Conservation (phyloP, 106 monocot species). For the Apostasia ramifera region DNA sequence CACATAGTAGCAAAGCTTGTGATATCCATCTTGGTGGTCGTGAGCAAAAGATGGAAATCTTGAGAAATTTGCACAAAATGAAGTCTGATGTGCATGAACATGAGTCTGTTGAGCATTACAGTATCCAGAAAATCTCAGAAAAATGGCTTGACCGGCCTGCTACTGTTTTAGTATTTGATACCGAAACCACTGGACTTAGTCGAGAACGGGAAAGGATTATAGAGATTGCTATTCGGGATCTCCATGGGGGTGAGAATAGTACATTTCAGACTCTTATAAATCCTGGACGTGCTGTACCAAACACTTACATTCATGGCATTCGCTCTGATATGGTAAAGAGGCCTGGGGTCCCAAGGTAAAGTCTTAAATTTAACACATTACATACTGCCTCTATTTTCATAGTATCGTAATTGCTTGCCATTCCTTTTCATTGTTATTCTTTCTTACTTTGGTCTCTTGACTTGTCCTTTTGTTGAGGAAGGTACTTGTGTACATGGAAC, state of each 20-base stretch:
- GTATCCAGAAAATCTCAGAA: slow-evolving; percentile 20
- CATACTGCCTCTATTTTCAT: not conserved
- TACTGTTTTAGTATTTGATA: slow-evolving; percentile 74
- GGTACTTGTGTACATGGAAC: too few relatives aligned
- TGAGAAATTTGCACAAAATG: slow-evolving; percentile 10
- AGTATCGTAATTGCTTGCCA: not conserved
- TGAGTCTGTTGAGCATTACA: slow-evolving; percentile 22
- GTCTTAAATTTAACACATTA: not conserved
- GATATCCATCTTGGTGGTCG: slow-evolving; percentile 27
- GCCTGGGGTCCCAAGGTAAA: slow-evolving; percentile 79
- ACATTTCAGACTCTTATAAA: slow-evolving; percentile 82
- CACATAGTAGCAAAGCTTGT: slow-evolving; percentile 17
- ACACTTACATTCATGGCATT: slow-evolving; percentile 77
- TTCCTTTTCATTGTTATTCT: not conserved
- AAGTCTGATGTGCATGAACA: slow-evolving; percentile 26
- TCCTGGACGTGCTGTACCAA: slow-evolving; percentile 51
- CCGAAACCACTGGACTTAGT: slow-evolving; percentile 88
- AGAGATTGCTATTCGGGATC: slow-evolving; percentile 88
- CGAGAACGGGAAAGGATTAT: slow-evolving; percentile 62
- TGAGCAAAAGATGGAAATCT: slow-evolving; percentile 17
- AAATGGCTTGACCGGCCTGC: slow-evolving; percentile 54
- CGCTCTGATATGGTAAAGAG: slow-evolving; percentile 58
- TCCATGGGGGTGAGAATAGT: slow-evolving; percentile 75
- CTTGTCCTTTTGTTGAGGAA: not conserved
- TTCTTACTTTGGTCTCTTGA: not conserved